These are phyloP conservation scores for Casuarina glauca DNA, from an alignment of 306 rosid genomes.

Conservation along the genomic window DNA sequence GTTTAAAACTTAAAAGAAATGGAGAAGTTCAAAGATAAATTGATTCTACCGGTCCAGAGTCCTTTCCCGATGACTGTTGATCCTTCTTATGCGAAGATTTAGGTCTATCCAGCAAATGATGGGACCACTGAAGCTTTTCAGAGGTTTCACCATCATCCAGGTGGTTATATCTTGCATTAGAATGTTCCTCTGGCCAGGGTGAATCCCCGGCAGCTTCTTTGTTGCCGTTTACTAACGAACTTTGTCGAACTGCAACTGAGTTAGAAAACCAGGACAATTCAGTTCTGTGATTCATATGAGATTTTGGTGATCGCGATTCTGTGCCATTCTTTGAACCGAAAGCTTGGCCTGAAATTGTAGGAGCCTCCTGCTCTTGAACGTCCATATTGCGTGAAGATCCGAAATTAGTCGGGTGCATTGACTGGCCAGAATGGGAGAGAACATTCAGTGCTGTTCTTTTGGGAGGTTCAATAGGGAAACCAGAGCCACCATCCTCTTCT, in stretches of 20 bases:
- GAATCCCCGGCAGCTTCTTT: constrained; percentile 45
- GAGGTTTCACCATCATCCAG: constrained; percentile 41
- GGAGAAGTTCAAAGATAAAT: constrained; percentile 11
- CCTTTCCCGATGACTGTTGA: constrained; percentile 43
- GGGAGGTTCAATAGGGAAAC: constrained; percentile 52
- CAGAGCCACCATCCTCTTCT: constrained; percentile 52
- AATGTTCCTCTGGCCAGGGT: constrained; percentile 57
- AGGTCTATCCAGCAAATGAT: constrained; percentile 45
- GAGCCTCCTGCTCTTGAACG: constrained; percentile 35
- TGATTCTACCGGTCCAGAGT: constrained; percentile 48
- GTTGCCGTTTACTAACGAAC: constrained; percentile 43
- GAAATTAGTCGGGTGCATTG: constrained; percentile 42
- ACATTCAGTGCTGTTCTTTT: constrained; percentile 30
- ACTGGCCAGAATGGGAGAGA: constrained; percentile 53
- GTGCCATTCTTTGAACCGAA: constrained; percentile 32
- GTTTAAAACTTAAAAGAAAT: background rate
- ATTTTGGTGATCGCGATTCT: constrained; percentile 48
- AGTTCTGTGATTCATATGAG: constrained; percentile 38
- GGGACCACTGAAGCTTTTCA: constrained; percentile 43
- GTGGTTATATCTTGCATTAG: constrained; percentile 41
- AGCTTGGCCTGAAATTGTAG: constrained; percentile 21
- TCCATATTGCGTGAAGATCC: constrained; percentile 53
- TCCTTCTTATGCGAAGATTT: constrained; percentile 50
- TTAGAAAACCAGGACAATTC: constrained; percentile 62
- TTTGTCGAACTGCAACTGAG: constrained; percentile 56